phyloP scores from a whole-genome alignment of 2,329 filamentous ascomycete genomes.

The Coniochaeta sp. region DNA sequence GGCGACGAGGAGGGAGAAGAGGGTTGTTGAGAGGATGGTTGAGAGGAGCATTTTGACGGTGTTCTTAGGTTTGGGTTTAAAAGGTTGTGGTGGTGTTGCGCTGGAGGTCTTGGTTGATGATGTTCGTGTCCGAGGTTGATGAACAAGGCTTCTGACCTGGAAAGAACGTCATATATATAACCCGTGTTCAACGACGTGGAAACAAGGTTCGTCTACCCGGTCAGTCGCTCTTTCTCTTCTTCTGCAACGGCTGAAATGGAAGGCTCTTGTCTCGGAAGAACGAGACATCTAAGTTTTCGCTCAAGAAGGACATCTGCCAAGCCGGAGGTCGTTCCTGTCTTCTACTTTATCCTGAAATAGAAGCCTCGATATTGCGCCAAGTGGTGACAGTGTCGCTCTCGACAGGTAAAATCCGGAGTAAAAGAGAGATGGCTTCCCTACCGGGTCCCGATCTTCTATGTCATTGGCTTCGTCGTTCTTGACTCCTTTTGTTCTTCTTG shows the following conservation, averaged over 20 bases:
- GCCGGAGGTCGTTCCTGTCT: background rate
- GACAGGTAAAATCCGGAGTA: conserved; percentile 4
- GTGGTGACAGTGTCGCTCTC: background rate
- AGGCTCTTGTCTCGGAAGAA: background rate
- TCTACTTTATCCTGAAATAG: conserved; percentile 1
- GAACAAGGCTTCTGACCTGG: background rate
- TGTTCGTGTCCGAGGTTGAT: too few relatives aligned
- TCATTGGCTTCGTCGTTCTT: background rate
- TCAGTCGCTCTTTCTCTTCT: background rate
- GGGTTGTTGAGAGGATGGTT: background rate
- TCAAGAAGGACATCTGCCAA: background rate
- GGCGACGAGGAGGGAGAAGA: background rate
- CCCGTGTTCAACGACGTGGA: background rate
- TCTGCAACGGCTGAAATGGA: background rate
- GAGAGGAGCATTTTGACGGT: background rate
- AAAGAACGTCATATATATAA: background rate
- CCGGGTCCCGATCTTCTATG: background rate
- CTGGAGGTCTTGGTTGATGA: background rate
- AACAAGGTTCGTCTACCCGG: background rate
- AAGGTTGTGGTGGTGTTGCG: background rate
- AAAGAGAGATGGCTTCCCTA: background rate
- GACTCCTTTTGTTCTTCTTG: background rate
- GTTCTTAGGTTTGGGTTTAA: background rate
- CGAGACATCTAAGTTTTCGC: background rate
- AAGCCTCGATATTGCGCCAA: conserved; percentile 5